Base-by-base conservation (phyloP, 148 eudicot species). In the Chenopodium berlandieri region DNA sequence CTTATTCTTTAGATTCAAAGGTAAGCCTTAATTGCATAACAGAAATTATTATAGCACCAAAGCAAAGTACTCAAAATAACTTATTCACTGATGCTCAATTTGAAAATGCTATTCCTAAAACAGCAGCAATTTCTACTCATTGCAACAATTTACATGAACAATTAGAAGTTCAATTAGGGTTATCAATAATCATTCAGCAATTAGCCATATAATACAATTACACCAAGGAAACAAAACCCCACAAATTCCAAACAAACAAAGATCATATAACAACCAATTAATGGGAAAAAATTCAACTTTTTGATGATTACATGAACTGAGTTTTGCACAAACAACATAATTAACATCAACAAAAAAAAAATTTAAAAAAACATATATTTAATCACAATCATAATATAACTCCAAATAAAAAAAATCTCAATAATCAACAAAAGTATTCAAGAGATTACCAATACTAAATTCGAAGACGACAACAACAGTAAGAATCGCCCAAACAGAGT, bases 401-500 rank as follows among this genome's bases (percentile, higher is more conserved):
- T 40, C 7, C 44, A 40, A 40, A 40, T 4, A 40, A 40, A 40
- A 31, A 40, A 40, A 6, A 40, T 40, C 44, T 6, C 44, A 40
- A 40, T 0, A 40, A 40, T 40, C 8, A 40, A 40, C 44, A 40
- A 40, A 40, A 40, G 8, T 0, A 40, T 40, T 40, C 44, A 40
- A 30, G 14, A 23, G 22, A 73, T 89, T 40, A 95, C 98, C 98
- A 75, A 95, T 92, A 79, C 98, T 95, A 84, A 93, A 95, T 78
- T 95, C 98, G 63, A 95, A 95, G 67, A 93, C 94, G 9, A 95
- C 98, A 2, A 95, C 95, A 54, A 95, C 97, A 80, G 97, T 95
- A n/a, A 95, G 89, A 70, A 95, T 91, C 50, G 97, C 98, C 98
- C 98, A 95, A 72, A 95, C 91, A 75, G 92, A 95, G 84, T 89